Conservation (phyloP, 2,329 filamentous ascomycete genomes). For the Microsporum ferrugineum region DNA sequence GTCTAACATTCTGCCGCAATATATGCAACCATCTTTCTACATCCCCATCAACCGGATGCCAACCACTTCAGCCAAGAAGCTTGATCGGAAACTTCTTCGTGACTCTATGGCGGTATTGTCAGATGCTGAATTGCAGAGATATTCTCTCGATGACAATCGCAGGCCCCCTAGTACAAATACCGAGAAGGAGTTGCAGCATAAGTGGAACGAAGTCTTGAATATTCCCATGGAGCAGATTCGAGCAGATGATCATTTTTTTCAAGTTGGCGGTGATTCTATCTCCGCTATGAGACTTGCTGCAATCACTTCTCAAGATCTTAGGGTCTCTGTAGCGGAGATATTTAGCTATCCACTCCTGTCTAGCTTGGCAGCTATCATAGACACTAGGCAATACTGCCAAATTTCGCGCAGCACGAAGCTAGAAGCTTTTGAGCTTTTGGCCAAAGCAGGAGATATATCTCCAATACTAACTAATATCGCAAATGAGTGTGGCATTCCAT, state of each 20-base stretch:
- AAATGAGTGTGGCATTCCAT: background rate
- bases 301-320: background rate
- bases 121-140: background rate
- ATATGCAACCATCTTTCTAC: constrained; percentile 28
- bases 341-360: background rate
- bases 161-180: background rate
- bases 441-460: background rate
- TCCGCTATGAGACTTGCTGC: constrained; percentile 4
- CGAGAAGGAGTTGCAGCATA: background rate
- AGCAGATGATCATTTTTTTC: constrained; percentile 2
- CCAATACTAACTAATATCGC: background rate
- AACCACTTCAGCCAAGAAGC: constrained; percentile 22
- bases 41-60: constrained; percentile 22
- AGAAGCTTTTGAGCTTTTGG: background rate
- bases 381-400: background rate
- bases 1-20: constrained; percentile 18
- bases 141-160: background rate
- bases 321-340: constrained; percentile 3
- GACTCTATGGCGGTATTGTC: background rate
- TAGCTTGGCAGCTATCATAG: background rate
- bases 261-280: constrained; percentile 7
- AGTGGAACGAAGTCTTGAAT: constrained; percentile 2
- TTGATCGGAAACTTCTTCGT: constrained; percentile 24
- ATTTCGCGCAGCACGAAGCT: background rate
- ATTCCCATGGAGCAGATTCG: background rate